Evolutionary conservation across 768 basidiomycete species (phyloP).

Genomic region (Tylopilus felleus): DNA sequence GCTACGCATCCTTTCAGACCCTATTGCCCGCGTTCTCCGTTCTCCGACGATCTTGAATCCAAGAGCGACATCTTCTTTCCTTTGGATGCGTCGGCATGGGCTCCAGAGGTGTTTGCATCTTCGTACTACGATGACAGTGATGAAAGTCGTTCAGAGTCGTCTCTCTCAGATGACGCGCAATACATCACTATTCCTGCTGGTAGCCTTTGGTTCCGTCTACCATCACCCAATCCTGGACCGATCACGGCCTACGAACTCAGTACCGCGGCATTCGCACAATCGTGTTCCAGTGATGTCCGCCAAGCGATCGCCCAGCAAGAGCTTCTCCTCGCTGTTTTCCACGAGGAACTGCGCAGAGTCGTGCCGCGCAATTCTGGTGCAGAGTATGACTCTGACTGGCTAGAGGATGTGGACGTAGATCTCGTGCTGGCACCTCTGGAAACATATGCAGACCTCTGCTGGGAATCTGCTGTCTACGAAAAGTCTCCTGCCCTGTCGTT

Average conservation of each 20-base stretch:
- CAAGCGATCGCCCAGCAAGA: conserved; percentile 33
- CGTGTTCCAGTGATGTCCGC: conserved; percentile 33
- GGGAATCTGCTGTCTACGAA: conserved; percentile 27
- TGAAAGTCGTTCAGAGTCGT: conserved; percentile 17
- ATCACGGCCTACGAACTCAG: conserved; percentile 18
- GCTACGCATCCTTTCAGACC: conserved; percentile 18
- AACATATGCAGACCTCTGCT: conserved; percentile 29
- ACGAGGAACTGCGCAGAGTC: conserved; percentile 27
- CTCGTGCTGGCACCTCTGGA: conserved; percentile 27
- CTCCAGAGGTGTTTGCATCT: conserved; percentile 12
- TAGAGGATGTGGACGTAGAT: conserved; percentile 28
- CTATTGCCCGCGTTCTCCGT: conserved; percentile 15
- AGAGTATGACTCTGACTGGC: conserved; percentile 25
- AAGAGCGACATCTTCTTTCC: conserved; percentile 17
- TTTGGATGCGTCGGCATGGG: conserved; percentile 19
- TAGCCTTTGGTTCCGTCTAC: conserved; percentile 38
- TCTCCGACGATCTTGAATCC: conserved; percentile 22
- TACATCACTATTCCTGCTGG: conserved; percentile 38
- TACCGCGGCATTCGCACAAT: conserved; percentile 19
- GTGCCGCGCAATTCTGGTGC: conserved; percentile 12
- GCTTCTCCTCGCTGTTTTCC: conserved; percentile 31
- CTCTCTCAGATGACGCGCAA: conserved; percentile 32
- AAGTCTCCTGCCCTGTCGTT: not conserved
- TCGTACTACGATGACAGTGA: conserved; percentile 22
- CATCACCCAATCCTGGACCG: conserved; percentile 27